Evolutionary conservation across 164 flowering plant species (phyloP).

Genomic region (Chimonanthus praecox): DNA sequence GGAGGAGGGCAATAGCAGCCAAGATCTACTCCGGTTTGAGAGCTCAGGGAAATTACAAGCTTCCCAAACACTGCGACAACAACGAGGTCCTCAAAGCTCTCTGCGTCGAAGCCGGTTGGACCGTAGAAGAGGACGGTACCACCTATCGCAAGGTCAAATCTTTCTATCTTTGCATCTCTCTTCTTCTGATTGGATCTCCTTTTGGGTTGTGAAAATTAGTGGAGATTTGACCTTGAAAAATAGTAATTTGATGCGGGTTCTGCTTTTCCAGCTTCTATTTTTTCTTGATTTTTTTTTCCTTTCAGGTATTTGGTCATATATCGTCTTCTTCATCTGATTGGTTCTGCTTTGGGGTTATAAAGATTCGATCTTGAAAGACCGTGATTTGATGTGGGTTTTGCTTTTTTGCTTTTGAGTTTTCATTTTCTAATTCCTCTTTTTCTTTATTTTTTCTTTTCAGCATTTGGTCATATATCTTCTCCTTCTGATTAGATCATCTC

Average conservation of each 20-base stretch:
- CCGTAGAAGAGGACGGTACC: slow-evolving; percentile 86
- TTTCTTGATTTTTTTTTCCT: too few relatives aligned
- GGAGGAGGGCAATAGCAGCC: slow-evolving; percentile 89
- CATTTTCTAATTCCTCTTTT: neutral
- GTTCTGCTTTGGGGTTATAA: neutral
- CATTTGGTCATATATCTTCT: neutral
- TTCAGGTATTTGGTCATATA: neutral
- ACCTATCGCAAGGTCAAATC: slow-evolving; percentile 78
- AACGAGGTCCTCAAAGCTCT: slow-evolving; percentile 91
- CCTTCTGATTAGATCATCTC: neutral
- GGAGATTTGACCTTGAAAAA: neutral
- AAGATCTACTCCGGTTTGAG: slow-evolving; percentile 79
- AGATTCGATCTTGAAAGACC: neutral
- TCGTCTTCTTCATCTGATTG: too few relatives aligned
- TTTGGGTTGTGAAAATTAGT: neutral
- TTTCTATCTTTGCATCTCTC: neutral
- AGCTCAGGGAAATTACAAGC: slow-evolving; percentile 67
- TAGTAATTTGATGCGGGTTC: neutral
- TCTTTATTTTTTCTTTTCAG: neutral
- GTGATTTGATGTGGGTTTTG: neutral
- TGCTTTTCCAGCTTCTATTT: neutral
- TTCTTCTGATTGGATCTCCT: neutral
- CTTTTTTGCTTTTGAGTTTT: neutral
- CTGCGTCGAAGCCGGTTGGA: slow-evolving; percentile 92
- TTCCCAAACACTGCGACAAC: slow-evolving; percentile 91